A percentile compares a stretch with the other conserved stretches of the same genome.
These are phyloP conservation scores for Arachis hypogaea DNA, from an alignment of 306 rosid species.

Conservation along the genomic window DNA sequence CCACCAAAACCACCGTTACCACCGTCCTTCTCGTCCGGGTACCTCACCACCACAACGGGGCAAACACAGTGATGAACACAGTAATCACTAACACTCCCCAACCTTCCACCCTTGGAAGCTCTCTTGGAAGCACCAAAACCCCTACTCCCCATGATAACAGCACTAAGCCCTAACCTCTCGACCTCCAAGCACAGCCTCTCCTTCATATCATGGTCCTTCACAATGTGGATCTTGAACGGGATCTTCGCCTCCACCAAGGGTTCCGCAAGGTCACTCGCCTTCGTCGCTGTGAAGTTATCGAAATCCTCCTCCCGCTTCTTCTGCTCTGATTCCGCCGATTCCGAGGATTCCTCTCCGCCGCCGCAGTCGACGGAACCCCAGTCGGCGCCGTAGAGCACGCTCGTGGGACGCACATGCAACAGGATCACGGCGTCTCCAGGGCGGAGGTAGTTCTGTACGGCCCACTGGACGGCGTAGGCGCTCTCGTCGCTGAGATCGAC, in stretches of 20 bases:
- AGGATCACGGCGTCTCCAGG: slow-evolving; percentile 84
- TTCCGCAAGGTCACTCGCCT: slow-evolving; percentile 64
- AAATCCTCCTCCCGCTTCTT: slow-evolving; percentile 73
- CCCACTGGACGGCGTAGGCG: slow-evolving; percentile 90
- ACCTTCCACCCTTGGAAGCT: slow-evolving; percentile 49
- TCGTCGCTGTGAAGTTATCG: slow-evolving; percentile 71
- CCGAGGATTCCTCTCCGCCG: not conserved
- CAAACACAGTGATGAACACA: slow-evolving; percentile 91
- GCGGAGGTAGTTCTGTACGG: slow-evolving; percentile 84
- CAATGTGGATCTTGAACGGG: slow-evolving; percentile 84
- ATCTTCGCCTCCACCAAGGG: slow-evolving; percentile 73
- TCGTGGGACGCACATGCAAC: slow-evolving; percentile 87
- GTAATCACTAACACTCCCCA: slow-evolving; percentile 88
- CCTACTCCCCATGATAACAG: slow-evolving; percentile 92
- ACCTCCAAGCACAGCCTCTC: slow-evolving; percentile 93
- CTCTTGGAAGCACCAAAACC: slow-evolving; percentile 80
- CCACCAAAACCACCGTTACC: not conserved
- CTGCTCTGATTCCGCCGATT: slow-evolving; percentile 52
- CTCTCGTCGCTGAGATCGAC: slow-evolving; percentile 95
- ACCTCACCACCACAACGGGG: slow-evolving; percentile 86
- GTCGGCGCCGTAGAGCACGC: slow-evolving; percentile 91
- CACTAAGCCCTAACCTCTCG: slow-evolving; percentile 86
- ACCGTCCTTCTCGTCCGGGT: slow-evolving; percentile 58
- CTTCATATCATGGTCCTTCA: slow-evolving; percentile 93
- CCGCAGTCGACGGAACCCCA: slow-evolving; percentile 68